Percentiles rank a stretch among this genome's conserved stretches.
Conservation (phyloP, 257 asterid species). For the Plantago elongata region DNA sequence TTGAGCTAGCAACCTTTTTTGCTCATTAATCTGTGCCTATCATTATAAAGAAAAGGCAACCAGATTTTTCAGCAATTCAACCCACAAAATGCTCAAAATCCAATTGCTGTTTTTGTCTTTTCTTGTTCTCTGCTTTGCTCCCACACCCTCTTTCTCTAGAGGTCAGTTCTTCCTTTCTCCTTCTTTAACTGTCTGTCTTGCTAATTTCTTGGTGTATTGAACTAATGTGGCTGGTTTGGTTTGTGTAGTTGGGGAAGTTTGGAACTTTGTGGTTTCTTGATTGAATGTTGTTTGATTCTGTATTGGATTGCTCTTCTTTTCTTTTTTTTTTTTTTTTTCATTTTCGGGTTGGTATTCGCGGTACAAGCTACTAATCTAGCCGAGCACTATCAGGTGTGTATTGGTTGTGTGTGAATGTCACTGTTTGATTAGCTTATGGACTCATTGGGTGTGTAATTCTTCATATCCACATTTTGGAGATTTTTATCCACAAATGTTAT, state of each 20-base stretch:
- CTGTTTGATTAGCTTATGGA: slow-evolving; percentile 18
- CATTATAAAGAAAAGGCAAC: neutral
- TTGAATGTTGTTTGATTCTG: slow-evolving; percentile 8
- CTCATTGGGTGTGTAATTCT: neutral
- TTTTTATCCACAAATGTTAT: no score
- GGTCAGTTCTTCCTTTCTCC: slow-evolving; percentile 17
- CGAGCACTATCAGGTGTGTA: no score
- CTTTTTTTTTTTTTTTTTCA: no score
- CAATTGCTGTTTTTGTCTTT: slow-evolving; percentile 28
- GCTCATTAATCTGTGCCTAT: neutral
- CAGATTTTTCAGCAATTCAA: neutral
- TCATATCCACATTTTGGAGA: no score
- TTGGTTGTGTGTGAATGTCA: neutral
- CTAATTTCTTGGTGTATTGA: no score
- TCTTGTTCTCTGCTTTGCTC: slow-evolving; percentile 30
- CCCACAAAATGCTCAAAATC: slow-evolving; percentile 28
- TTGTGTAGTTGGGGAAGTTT: slow-evolving; percentile 5
- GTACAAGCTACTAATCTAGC: no score
- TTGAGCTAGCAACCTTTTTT: neutral
- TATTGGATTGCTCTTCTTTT: neutral
- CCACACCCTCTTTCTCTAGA: slow-evolving; percentile 40
- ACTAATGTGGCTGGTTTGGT: neutral
- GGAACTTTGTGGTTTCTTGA: slow-evolving; percentile 13
- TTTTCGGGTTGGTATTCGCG: no score
- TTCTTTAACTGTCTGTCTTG: slow-evolving; percentile 4